Evolutionary conservation across 2,329 filamentous ascomycete genomes (phyloP), one percentile per base, ranked within the genome.

Genomic region (Colletotrichum sojae): DNA sequence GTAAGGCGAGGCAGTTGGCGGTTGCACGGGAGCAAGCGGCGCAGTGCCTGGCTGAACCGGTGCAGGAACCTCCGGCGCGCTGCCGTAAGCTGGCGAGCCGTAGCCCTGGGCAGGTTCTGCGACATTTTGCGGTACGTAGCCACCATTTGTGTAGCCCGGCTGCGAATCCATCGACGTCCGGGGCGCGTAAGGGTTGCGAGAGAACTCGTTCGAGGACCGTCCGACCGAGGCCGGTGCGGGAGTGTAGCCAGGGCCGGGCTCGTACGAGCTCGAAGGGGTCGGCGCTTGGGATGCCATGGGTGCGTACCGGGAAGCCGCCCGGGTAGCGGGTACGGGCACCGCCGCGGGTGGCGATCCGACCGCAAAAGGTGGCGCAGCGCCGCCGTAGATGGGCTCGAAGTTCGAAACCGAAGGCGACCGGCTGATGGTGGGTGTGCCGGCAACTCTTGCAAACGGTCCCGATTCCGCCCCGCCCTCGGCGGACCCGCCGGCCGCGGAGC

Each of bases 371-470:
- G 80, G 76, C 0, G 79, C 77, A 5, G 75, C 79, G 61, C 87
- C 89, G 5, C 90, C 91, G 76, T 96, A 97, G 6, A 93, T 81
- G 16, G 67, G 56, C 73, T 98, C 95, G 53, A 94, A 89, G 74
- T 87, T 90, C 5, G 87, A 89, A 78, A 78, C 86, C 5, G 93
- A 96, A 4, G 92, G 90, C 2, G 91, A 90, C 49, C 92, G 88
- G 76, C 92, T 94, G 69, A 94, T 88, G 2, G 88, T 92, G 6
- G 93, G 92, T 2, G 92, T 93, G 36, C 90, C 89, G 31, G 92
- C 86, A 60, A 98, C 89, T 62, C 92, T 92, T 8, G 93, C 91
- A 78, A 99, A 98, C 1, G 94, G 94, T 0, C 94, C 94, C 60
- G 87, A 80, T 69, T 93, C 92, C 20, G 78, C 81, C 57, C 88